Percentiles rank a stretch among this genome's conserved stretches.
These are phyloP conservation scores for Carpinus viminea DNA, from an alignment of 306 rosid species.

Conservation along the genomic window DNA sequence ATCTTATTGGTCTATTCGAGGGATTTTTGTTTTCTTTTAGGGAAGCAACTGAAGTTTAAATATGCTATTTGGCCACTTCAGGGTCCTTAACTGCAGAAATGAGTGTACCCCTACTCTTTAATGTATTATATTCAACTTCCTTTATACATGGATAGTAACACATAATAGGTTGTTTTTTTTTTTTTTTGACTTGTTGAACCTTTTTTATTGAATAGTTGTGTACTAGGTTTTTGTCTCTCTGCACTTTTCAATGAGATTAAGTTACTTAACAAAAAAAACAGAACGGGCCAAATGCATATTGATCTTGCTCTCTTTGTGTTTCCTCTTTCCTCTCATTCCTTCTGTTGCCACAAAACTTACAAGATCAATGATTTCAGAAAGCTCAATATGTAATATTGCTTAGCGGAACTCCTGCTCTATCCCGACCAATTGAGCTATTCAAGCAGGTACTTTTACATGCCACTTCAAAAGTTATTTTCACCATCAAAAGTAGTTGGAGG, in stretches of 20 bases:
- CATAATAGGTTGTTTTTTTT: too few relatives aligned
- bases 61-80: not conserved
- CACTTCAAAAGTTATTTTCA: constrained; percentile 4
- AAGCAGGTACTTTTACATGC: constrained; percentile 65
- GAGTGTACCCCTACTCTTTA: not conserved
- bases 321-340: constrained; percentile 17
- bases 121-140: not conserved
- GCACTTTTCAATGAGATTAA: too few relatives aligned
- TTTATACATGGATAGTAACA: too few relatives aligned
- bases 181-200: too few relatives aligned
- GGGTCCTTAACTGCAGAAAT: not conserved
- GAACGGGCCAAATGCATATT: constrained; percentile 7
- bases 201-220: too few relatives aligned
- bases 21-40: not conserved
- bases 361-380: constrained; percentile 51
- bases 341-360: constrained; percentile 21
- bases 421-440: constrained; percentile 89
- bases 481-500: constrained; percentile 16
- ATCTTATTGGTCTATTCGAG: not conserved
- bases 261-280: too few relatives aligned
- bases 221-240: too few relatives aligned
- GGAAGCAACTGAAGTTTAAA: not conserved
- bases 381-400: constrained; percentile 83
- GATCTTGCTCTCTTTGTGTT: constrained; percentile 8
- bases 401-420: constrained; percentile 99